phyloP scores from a whole-genome alignment of 257 asterid genomes.

The Eucommia ulmoides region DNA sequence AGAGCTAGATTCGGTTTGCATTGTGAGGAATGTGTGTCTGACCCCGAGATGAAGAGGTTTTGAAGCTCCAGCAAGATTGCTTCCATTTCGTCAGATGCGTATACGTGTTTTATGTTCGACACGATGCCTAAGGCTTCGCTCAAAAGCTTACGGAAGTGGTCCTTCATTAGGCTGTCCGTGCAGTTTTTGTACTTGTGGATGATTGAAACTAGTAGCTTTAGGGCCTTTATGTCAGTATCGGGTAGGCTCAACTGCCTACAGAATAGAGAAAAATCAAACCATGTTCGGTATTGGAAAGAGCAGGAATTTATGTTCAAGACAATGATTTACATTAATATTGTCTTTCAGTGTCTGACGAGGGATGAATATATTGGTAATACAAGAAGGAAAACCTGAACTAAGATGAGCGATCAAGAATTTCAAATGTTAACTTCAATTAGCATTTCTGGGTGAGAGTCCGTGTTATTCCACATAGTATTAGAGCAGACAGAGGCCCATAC shows the following conservation, averaged over 20 bases:
- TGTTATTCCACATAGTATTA: too few relatives aligned
- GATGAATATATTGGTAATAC: too few relatives aligned
- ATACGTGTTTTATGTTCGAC: slow-evolving; percentile 54
- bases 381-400: too few relatives aligned
- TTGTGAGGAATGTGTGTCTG: slow-evolving; percentile 29
- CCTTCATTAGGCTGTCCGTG: slow-evolving; percentile 32
- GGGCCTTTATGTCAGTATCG: slow-evolving; percentile 63
- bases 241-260: slow-evolving; percentile 70
- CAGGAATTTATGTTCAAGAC: neutral
- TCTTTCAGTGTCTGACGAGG: too few relatives aligned
- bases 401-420: too few relatives aligned
- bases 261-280: slow-evolving; percentile 1
- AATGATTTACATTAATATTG: neutral
- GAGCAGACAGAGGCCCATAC: too few relatives aligned
- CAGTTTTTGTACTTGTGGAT: slow-evolving; percentile 45
- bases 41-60: slow-evolving; percentile 53
- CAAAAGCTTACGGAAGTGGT: slow-evolving; percentile 44
- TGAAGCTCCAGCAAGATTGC: slow-evolving; percentile 66
- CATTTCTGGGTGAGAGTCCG: too few relatives aligned
- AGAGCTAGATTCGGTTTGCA: slow-evolving; percentile 73
- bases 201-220: slow-evolving; percentile 50
- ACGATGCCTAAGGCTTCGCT: slow-evolving; percentile 62
- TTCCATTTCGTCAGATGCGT: slow-evolving; percentile 66
- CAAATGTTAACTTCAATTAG: too few relatives aligned
- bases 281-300: too few relatives aligned